These are phyloP conservation scores for Brassica balearica DNA, from an alignment of 441 rosid species.

Conservation along the genomic window DNA sequence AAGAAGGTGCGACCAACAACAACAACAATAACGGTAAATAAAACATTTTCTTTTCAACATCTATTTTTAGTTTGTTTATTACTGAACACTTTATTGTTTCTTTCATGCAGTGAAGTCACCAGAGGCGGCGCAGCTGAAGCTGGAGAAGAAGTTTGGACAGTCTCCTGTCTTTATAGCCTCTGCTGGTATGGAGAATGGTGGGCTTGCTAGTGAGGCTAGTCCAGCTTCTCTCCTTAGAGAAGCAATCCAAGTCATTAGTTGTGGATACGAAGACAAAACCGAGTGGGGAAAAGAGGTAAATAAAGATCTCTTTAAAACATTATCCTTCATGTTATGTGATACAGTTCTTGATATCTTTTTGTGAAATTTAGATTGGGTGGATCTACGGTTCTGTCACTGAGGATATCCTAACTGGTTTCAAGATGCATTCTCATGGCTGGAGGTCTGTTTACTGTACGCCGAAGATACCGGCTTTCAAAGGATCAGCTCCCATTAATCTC, in stretches of 20 bases:
- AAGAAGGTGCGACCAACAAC: constrained; percentile 50
- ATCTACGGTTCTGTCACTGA: constrained; percentile 83
- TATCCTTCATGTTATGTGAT: constrained; percentile 9
- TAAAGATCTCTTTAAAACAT: background rate
- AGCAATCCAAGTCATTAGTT: constrained; percentile 88
- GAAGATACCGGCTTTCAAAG: constrained; percentile 71
- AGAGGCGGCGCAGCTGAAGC: constrained; percentile 54
- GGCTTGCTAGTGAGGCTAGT: constrained; percentile 59
- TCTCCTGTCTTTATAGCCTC: constrained; percentile 80
- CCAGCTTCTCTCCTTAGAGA: constrained; percentile 71
- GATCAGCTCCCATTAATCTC: constrained; percentile 83
- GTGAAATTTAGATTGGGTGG: constrained; percentile 64
- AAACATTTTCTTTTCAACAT: background rate
- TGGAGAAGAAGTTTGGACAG: constrained; percentile 83
- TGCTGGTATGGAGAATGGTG: constrained; percentile 68
- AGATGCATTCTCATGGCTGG: constrained; percentile 91
- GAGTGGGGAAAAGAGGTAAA: constrained; percentile 92
- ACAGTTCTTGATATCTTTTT: constrained; percentile 15
- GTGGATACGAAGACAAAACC: constrained; percentile 86
- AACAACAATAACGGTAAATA: constrained; percentile 49
- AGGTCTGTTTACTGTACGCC: constrained; percentile 78
- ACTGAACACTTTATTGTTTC: constrained; percentile 1
- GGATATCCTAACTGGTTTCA: constrained; percentile 80
- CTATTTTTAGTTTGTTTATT: constrained; percentile 5
- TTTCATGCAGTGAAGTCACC: constrained; percentile 51